A percentile compares a stretch with the other conserved stretches of the same genome.
Evolutionary conservation across 2,329 filamentous ascomycete genomes (phyloP).

Genomic region (Aspergillus neotritici): DNA sequence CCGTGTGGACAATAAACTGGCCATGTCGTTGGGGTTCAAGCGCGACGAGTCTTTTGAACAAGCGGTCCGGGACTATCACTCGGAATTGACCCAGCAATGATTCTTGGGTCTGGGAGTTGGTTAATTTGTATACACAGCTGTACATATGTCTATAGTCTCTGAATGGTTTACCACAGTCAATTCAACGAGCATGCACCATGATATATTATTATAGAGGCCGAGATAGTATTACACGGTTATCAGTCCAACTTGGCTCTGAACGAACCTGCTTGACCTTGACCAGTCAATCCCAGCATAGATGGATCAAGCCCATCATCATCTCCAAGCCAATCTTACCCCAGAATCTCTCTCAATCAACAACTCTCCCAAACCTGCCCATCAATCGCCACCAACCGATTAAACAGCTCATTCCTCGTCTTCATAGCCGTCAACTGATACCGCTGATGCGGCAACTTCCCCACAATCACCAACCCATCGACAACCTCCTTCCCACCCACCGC

Average conservation of each 20-base stretch:
- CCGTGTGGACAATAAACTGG: slow-evolving; percentile 49
- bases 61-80: slow-evolving; percentile 53
- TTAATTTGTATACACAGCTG: too few species aligned
- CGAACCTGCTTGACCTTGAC: too few species aligned
- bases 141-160: too few species aligned
- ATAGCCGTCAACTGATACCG: slow-evolving; percentile 63
- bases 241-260: too few species aligned
- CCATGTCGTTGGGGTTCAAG: slow-evolving; percentile 48
- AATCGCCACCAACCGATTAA: slow-evolving; percentile 72
- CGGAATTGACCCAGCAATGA: slow-evolving; percentile 21
- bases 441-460: slow-evolving; percentile 48
- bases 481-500: slow-evolving; percentile 63
- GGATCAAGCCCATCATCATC: slow-evolving; percentile 5
- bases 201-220: too few species aligned
- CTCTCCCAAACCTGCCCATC: slow-evolving; percentile 79
- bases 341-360: slow-evolving; percentile 47
- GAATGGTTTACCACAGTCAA: too few species aligned
- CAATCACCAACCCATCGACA: slow-evolving; percentile 66
- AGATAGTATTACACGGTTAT: too few species aligned
- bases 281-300: too few species aligned
- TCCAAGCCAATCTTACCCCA: slow-evolving; percentile 20
- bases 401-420: slow-evolving; percentile 66
- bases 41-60: slow-evolving; percentile 50
- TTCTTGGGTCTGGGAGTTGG: neutral
- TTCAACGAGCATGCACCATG: too few species aligned